A percentile compares a stretch with the other conserved stretches of the same genome.
These are phyloP conservation scores for Fragaria vesca DNA, from an alignment of 306 rosid species.

Conservation along the genomic window DNA sequence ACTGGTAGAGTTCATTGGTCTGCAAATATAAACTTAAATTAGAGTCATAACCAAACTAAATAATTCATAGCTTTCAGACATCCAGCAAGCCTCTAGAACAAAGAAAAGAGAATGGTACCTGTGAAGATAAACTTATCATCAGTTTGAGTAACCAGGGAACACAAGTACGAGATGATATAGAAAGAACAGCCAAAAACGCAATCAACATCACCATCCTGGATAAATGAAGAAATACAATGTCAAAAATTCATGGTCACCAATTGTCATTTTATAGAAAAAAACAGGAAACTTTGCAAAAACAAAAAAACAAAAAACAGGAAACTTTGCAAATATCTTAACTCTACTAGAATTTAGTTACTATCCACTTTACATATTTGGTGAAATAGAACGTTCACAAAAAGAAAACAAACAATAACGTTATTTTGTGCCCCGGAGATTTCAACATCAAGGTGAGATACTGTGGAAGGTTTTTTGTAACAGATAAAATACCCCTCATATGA, in stretches of 20 bases:
- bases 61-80: conserved; percentile 9
- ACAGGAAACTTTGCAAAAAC: too few species aligned
- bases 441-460: not conserved
- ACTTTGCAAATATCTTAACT: not conserved
- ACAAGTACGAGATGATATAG: conserved; percentile 76
- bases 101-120: conserved; percentile 53
- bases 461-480: not conserved
- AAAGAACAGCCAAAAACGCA: conserved; percentile 69
- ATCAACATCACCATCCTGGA: conserved; percentile 72
- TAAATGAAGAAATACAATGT: conserved; percentile 24
- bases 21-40: conserved; percentile 39
- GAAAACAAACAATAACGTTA: not conserved
- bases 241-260: conserved; percentile 1
- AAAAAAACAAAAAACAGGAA: not conserved
- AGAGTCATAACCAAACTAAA: not conserved
- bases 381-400: not conserved
- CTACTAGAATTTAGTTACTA: not conserved
- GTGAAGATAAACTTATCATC: conserved; percentile 94
- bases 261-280: not conserved
- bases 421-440: not conserved
- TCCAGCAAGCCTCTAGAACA: conserved; percentile 20
- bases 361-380: not conserved
- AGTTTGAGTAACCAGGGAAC: conserved; percentile 91
- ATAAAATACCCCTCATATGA: not conserved
- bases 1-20: conserved; percentile 98